Evolutionary conservation across 192 early-diverging fungal genomes (phyloP).

Genomic region (Coemansia sp.): DNA sequence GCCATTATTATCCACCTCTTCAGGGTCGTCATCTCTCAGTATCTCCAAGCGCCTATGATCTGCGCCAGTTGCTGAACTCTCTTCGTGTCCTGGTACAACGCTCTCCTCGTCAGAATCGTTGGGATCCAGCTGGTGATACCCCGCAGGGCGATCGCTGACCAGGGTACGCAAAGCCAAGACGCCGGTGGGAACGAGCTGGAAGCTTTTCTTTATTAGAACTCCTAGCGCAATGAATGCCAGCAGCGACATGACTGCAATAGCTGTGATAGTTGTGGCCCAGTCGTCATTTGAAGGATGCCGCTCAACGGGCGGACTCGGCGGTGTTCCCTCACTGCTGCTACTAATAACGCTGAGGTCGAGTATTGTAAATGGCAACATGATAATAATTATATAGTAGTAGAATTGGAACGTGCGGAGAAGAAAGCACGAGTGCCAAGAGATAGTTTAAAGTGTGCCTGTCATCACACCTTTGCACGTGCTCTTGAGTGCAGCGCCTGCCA

Average conservation of each 20-base stretch:
- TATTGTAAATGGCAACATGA: background rate
- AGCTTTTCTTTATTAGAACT: slow-evolving; percentile 39
- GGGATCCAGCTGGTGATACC: slow-evolving; percentile 30
- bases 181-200: slow-evolving; percentile 53
- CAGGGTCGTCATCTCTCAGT: slow-evolving; percentile 16
- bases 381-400: background rate
- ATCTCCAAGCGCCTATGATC: slow-evolving; percentile 19
- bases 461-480: background rate
- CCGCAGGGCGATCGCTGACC: slow-evolving; percentile 14
- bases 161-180: slow-evolving; percentile 45
- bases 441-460: background rate
- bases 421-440: background rate
- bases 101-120: slow-evolving; percentile 21
- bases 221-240: slow-evolving; percentile 42
- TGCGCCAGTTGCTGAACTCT: background rate
- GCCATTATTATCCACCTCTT: slow-evolving; percentile 11
- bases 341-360: background rate
- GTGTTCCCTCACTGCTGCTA: slow-evolving; percentile 7
- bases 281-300: slow-evolving; percentile 54
- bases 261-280: slow-evolving; percentile 48
- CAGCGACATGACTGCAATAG: slow-evolving; percentile 45
- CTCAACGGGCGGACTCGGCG: slow-evolving; percentile 35
- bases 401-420: background rate
- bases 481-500: background rate
- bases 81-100: background rate